Conservation (phyloP, 176 grass and related monocot species). For the Sorghum bicolor region Sorghum_bicolor_NCBIv3 NC_012873.2:2934501-2935000, state of each 20-base stretch:
- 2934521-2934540: neutral
- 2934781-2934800: neutral
- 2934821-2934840: neutral
- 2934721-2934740: neutral
- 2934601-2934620: slow-evolving; percentile 3
- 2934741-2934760: neutral
- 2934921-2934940: neutral
- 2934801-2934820: neutral
- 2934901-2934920: neutral
- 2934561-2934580: neutral
- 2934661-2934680: neutral
- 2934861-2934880: neutral
- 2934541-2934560: neutral
- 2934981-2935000: neutral
- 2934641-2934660: neutral
- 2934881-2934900: neutral
- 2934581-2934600: no score
- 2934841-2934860: no score
- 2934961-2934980: neutral
- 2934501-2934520: neutral
- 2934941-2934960: neutral
- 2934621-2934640: neutral
- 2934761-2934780: neutral
- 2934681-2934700: neutral
- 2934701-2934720: neutral